Base-by-base conservation (phyloP, 768 basidiomycete genomes). In the Boletus fagicola region DNA sequence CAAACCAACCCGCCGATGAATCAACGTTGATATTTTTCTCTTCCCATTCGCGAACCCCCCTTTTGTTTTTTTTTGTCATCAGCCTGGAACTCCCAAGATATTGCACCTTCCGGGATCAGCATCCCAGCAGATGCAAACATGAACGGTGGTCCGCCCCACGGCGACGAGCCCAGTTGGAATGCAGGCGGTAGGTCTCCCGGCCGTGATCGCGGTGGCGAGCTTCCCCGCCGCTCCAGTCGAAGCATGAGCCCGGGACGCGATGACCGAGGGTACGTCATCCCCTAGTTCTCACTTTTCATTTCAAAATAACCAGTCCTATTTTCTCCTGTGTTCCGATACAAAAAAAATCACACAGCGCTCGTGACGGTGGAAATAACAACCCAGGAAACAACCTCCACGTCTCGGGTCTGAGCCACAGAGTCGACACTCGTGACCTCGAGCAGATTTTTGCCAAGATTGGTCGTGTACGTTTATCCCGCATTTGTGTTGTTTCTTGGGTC, bases 401-500 rank as follows among this genome's bases (percentile, higher is more conserved):
- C 60, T 85, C 85, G 24, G 80, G 83, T 26, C 73, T 87, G 33
- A 80, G 78, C 47, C 79, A 76, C 70, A 80, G 78, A 53, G 79
- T 86, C 56, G 93, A 94, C 67, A 90, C 89, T 36, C 85, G 89
- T 53, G 88, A 92, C 65, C 87, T 99, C 54, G 94, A 97, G 73
- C 83, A 85, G 15, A 84, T 85, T 9, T 99, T 99, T 71, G 80
- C 84, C 59, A 95, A 94, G 75, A 83, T 87, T 74, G 97, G 97
- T 54, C 80, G 87, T 65, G 92, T 92, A 64, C 59, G 86, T 80
- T 16, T 22, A 3, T 16, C 22, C 6, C 26, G 31, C 4, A 1
- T 57, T 35, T 44, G 2, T 24, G 3, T 35, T 35, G 1, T 5
- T 45, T 49, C 8, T 8, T 44, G 24, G 13, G 28, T n/a, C 36